These are phyloP conservation scores for Barnettozyma wickerhamii DNA, from an alignment of 805 yeast genomes.

Conservation along the genomic window DNA sequence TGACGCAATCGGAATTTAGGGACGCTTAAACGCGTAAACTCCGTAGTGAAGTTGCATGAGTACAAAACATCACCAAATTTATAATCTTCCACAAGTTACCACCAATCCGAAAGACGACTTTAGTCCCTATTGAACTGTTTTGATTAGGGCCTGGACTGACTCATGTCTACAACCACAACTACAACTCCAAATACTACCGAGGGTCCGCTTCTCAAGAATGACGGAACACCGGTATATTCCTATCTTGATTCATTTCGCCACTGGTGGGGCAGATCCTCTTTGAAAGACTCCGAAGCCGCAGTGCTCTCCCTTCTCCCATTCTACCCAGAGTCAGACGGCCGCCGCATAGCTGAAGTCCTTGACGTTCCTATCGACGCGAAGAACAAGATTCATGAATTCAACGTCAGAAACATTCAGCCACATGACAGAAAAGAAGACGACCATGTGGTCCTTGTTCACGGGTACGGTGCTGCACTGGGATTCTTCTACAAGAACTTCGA, in stretches of 20 bases:
- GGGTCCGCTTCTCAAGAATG: too few relatives aligned
- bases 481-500: constrained; percentile 66
- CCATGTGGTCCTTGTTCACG: constrained; percentile 72
- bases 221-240: too few relatives aligned
- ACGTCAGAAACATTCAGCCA: constrained; percentile 41
- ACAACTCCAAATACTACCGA: too few relatives aligned
- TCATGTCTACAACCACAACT: too few relatives aligned
- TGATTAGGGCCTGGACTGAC: too few relatives aligned
- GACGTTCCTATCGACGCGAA: constrained; percentile 50
- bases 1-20: neutral
- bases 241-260: constrained; percentile 36
- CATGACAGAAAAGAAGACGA: constrained; percentile 19
- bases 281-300: constrained; percentile 38
- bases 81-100: too few relatives aligned
- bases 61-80: neutral
- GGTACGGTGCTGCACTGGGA: constrained; percentile 84
- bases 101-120: too few relatives aligned
- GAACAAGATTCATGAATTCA: constrained; percentile 67
- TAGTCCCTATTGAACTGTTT: neutral
- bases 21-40: constrained; percentile 2
- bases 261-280: constrained; percentile 36
- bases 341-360: constrained; percentile 41
- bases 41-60: neutral
- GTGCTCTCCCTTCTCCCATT: constrained; percentile 58
- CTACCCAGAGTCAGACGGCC: constrained; percentile 49